A percentile compares a stretch with the other conserved stretches of the same genome.
phyloP scores from a whole-genome alignment of 352 stramenopile genomes.

The Phytophthora cajani region DNA sequence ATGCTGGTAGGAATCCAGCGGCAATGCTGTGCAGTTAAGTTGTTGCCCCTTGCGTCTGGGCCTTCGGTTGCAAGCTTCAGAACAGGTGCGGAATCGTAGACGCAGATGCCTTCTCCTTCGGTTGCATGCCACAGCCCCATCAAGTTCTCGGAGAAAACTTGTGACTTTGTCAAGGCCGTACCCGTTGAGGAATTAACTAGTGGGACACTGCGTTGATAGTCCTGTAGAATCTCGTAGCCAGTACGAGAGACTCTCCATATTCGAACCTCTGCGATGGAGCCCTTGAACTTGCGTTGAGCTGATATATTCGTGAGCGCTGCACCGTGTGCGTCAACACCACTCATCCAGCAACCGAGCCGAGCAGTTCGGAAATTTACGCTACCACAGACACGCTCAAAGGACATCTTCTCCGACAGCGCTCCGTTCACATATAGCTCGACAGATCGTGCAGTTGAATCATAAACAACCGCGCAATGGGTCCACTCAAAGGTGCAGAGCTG shows the following conservation, averaged over 20 bases:
- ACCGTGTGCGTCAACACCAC: slow-evolving; percentile 48
- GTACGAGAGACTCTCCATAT: slow-evolving; percentile 67
- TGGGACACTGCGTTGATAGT: slow-evolving; percentile 75
- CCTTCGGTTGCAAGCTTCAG: slow-evolving; percentile 19
- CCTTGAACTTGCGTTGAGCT: slow-evolving; percentile 73
- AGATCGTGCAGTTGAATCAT: slow-evolving; percentile 34
- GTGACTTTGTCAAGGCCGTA: slow-evolving; percentile 14
- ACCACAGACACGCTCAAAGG: slow-evolving; percentile 51
- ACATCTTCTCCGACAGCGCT: slow-evolving; percentile 33
- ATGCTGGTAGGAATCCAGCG: slow-evolving; percentile 70
- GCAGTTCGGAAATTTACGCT: slow-evolving; percentile 60
- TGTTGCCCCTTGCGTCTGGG: slow-evolving; percentile 37
- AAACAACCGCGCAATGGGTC: slow-evolving; percentile 73
- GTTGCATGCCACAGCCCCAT: slow-evolving; percentile 78
- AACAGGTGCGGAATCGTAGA: slow-evolving; percentile 47
- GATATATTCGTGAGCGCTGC: slow-evolving; percentile 35
- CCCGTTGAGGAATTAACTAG: slow-evolving; percentile 29
- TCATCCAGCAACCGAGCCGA: slow-evolving; percentile 80
- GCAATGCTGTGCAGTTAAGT: slow-evolving; percentile 63
- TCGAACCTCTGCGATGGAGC: slow-evolving; percentile 76
- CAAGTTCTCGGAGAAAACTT: slow-evolving; percentile 32
- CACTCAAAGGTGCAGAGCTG: slow-evolving; percentile 69
- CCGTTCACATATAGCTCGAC: slow-evolving; percentile 72
- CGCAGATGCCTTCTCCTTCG: slow-evolving; percentile 77
- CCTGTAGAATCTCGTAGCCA: slow-evolving; percentile 49